Conservation (phyloP, 1,139 yeast species). For the Pichia sp. region DNA sequence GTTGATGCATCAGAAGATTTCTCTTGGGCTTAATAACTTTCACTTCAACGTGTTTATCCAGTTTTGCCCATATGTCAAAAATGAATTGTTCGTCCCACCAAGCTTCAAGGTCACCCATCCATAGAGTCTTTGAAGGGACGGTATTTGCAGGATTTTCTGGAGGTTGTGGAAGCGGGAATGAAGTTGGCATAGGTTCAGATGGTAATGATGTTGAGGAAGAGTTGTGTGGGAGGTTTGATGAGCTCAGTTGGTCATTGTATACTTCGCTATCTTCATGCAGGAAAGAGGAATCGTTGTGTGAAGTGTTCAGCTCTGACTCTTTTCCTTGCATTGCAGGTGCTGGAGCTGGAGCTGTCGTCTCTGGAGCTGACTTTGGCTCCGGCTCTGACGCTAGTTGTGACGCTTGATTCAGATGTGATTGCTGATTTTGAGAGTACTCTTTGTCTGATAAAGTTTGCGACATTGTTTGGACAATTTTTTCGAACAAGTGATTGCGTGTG, state of each 20-base stretch:
- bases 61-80: slow-evolving; percentile 55
- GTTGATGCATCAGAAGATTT: slow-evolving; percentile 24
- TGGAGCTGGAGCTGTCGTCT: no score
- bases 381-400: no score
- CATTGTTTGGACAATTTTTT: no score
- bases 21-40: slow-evolving; percentile 50
- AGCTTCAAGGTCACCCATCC: slow-evolving; percentile 97
- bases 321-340: no score
- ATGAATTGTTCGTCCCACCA: slow-evolving; percentile 73
- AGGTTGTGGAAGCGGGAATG: slow-evolving; percentile 35
- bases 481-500: no score
- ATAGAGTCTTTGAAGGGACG: slow-evolving; percentile 38
- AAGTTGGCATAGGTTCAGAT: slow-evolving; percentile 6
- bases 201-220: slow-evolving; percentile 5
- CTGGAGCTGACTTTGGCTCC: no score
- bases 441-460: no score
- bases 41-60: slow-evolving; percentile 43
- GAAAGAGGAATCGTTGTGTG: no score
- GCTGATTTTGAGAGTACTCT: no score
- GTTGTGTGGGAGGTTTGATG: neutral
- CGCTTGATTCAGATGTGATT: no score
- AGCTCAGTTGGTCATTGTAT: neutral
- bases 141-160: slow-evolving; percentile 37
- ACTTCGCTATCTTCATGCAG: no score
- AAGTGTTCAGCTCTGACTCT: no score